Base-by-base conservation (phyloP, 768 basidiomycete species). In the Termitomyces sp. region DNA sequence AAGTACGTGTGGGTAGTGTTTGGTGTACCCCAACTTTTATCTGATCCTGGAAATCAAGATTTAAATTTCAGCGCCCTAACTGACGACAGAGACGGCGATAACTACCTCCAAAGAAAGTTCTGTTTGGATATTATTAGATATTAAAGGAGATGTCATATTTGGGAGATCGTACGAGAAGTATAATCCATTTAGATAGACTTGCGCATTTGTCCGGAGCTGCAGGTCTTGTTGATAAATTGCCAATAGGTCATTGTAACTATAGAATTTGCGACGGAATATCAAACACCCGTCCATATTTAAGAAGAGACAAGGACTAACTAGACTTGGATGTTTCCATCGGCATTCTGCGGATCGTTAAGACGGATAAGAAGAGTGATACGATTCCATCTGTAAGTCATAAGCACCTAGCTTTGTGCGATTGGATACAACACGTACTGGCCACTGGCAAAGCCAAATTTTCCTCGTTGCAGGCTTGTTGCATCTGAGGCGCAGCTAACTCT, bases 101-200 rank as follows among this genome's bases (percentile, higher is more conserved):
- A 61, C 65, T 63, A 74, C 88, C 92, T 70, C 90, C 91, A 67
- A 92, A 93, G 74, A 93, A 92, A 18, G 89, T 91, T 34, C 88
- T 88, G 46, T 13, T 31, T 10, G 13, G 52, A 26, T 29, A 29
- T 16, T 3, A 13, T 34, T 58, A 56, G 22, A 31, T n/a, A n/a
- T 56, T 20, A 14, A 44, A 46, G 42, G n/a, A 47, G 27, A 56
- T 12, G 16, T 46, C 27, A 60, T 3, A 31, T 51, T 50, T 5
- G 13, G 26, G 37, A 39, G 22, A 2, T 70, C 85, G 69, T 56
- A 88, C 84, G 91, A 92, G 71, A 94, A 89, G 72, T 82, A 92
- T 44, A 93, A 70, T 13, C 92, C 91, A 43, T 84, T 85, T 14
- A 82, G 76, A 13, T 72, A 68, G 22, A 94, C 72, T 26, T 70